Evolutionary conservation across 495 filamentous ascomycete species (phyloP).

Genomic region (Endocarpon pusillum): DNA sequence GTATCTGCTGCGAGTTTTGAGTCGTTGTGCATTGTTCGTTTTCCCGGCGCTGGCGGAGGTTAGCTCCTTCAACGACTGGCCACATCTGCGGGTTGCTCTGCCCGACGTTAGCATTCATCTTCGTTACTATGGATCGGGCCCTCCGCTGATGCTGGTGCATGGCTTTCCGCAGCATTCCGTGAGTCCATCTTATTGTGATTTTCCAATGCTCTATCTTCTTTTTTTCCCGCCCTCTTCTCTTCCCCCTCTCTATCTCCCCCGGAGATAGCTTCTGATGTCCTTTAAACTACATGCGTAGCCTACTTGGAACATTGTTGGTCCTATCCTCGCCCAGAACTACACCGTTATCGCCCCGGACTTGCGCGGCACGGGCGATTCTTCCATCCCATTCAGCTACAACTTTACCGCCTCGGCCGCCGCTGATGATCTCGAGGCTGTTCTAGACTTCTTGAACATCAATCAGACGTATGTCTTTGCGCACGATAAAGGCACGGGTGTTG

Average conservation of each 20-base stretch:
- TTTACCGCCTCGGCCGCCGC: conserved; percentile 18
- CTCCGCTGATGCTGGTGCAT: conserved; percentile 22
- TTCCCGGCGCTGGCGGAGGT: neutral
- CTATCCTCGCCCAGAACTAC: conserved; percentile 38
- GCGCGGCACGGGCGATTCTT: conserved; percentile 22
- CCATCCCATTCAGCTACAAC: conserved; percentile 15
- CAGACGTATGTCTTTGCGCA: conserved; percentile 19
- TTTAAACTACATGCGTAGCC: conserved; percentile 7
- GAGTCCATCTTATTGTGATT: too few species aligned
- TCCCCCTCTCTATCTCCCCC: neutral
- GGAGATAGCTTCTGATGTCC: too few species aligned
- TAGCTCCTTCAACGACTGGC: conserved; percentile 13
- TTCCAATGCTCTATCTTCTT: too few species aligned
- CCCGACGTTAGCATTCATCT: conserved; percentile 23
- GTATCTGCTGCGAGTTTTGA: too few species aligned
- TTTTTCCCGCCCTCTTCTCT: neutral
- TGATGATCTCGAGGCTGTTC: conserved; percentile 19
- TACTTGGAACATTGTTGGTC: conserved; percentile 38
- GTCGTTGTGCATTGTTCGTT: too few species aligned
- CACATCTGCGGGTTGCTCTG: conserved; percentile 19
- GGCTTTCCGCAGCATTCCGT: conserved; percentile 22
- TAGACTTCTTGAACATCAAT: conserved; percentile 24
- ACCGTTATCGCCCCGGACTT: conserved; percentile 25
- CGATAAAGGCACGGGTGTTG: conserved; percentile 25
- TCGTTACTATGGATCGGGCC: conserved; percentile 22